Evolutionary conservation across 202 grass and related monocot genomes (phyloP).

Genomic region (Digitaria exilis): DNA sequence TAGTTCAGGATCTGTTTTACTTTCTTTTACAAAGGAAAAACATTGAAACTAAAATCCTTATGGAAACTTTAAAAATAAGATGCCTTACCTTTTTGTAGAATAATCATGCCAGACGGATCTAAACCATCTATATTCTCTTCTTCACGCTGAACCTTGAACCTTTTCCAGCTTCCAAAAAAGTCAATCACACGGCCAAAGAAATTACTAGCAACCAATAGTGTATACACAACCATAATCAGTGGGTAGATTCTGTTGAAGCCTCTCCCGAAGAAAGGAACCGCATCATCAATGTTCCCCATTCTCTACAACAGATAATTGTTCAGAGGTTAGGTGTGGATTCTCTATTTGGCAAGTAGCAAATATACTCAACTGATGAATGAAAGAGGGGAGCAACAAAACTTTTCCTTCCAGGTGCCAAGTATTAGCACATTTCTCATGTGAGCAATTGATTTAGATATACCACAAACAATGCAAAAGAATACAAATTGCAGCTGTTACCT

Average conservation of each 20-base stretch:
- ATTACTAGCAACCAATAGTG: constrained; percentile 88
- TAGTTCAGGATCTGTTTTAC: background rate
- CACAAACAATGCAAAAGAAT: constrained; percentile 24
- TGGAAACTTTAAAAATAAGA: constrained; percentile 29
- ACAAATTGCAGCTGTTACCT: constrained; percentile 52
- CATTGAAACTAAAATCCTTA: background rate
- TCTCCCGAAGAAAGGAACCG: constrained; percentile 99
- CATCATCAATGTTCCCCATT: constrained; percentile 99
- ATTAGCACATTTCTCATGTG: background rate
- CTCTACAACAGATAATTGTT: constrained; percentile 68
- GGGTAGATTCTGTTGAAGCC: constrained; percentile 99
- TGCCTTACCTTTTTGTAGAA: constrained; percentile 91
- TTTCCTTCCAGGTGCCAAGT: constrained; percentile 30
- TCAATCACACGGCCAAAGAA: constrained; percentile 94
- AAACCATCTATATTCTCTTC: constrained; percentile 90
- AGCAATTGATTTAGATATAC: constrained; percentile 16
- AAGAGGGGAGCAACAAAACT: background rate
- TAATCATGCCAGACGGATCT: constrained; percentile 94
- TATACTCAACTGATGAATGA: background rate
- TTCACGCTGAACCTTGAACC: constrained; percentile 85
- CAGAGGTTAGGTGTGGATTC: constrained; percentile 20
- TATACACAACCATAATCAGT: constrained; percentile 99
- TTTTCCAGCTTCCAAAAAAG: constrained; percentile 97
- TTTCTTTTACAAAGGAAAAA: constrained; percentile 32
- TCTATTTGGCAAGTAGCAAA: constrained; percentile 19